Percentiles rank a stretch among this genome's conserved stretches.
Evolutionary conservation across 495 filamentous ascomycete species (phyloP).

Genomic region (Chaetomium fimeti): DNA sequence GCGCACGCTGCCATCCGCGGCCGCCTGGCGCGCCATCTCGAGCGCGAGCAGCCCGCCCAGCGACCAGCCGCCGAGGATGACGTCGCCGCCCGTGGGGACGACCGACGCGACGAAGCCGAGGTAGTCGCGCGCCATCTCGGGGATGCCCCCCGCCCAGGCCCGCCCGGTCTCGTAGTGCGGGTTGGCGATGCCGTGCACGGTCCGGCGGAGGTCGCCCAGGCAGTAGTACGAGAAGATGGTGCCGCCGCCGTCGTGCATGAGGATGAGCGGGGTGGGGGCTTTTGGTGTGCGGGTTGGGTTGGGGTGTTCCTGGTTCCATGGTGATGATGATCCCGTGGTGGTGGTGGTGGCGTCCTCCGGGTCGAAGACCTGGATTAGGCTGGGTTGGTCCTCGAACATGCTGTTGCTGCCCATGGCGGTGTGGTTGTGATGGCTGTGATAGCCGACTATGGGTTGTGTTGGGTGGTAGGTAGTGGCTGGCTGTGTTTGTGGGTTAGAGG

Average conservation of each 20-base stretch:
- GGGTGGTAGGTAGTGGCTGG: neutral
- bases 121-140: slow-evolving; percentile 40
- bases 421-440: neutral
- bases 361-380: slow-evolving; percentile 29
- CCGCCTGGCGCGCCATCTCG: slow-evolving; percentile 39
- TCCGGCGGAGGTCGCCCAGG: slow-evolving; percentile 35
- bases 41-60: slow-evolving; percentile 45
- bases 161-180: slow-evolving; percentile 33
- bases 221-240: slow-evolving; percentile 43
- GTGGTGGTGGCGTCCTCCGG: no score
- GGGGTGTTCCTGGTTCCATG: no score
- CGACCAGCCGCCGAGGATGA: slow-evolving; percentile 47
- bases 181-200: slow-evolving; percentile 42
- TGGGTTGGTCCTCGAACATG: slow-evolving; percentile 34
- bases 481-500: no score
- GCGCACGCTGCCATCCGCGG: slow-evolving; percentile 18
- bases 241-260: slow-evolving; percentile 49
- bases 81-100: slow-evolving; percentile 32
- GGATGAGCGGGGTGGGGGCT: slow-evolving; percentile 34
- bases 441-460: neutral
- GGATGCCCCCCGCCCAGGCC: slow-evolving; percentile 37
- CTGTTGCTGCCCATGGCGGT: slow-evolving; percentile 16
- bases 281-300: neutral
- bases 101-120: slow-evolving; percentile 33
- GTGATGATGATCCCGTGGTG: no score